Evolutionary conservation across 2,329 filamentous ascomycete genomes (phyloP).

Genomic region (Stagonosporopsis cucurbitacearum): DNA sequence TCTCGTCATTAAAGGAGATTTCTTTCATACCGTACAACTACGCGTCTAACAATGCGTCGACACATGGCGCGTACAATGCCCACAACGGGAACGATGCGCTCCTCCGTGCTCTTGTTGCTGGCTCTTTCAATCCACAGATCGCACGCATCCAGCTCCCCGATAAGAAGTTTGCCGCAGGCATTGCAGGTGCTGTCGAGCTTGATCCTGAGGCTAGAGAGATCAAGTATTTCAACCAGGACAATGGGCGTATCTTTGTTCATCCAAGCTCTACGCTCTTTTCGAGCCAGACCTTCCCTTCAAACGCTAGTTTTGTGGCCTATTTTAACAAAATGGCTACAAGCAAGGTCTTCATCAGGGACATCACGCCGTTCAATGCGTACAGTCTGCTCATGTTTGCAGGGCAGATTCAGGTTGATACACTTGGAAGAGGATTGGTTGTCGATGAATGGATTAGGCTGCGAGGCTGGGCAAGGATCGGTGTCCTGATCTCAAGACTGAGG

Average conservation of each 20-base stretch:
- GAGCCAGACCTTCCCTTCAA: conserved; percentile 76
- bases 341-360: conserved; percentile 89
- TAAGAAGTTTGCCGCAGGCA: conserved; percentile 89
- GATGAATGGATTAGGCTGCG: conserved; percentile 88
- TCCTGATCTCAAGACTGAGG: conserved; percentile 81
- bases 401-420: conserved; percentile 81
- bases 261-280: conserved; percentile 87
- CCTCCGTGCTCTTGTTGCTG: conserved; percentile 57
- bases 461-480: conserved; percentile 94
- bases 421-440: conserved; percentile 84
- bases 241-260: conserved; percentile 83
- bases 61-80: conserved; percentile 53
- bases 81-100: conserved; percentile 56
- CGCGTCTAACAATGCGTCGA: conserved; percentile 35
- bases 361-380: conserved; percentile 93
- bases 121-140: conserved; percentile 74
- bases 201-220: conserved; percentile 92
- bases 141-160: conserved; percentile 92
- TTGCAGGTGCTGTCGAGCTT: conserved; percentile 87
- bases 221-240: conserved; percentile 75
- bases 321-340: conserved; percentile 90
- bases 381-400: conserved; percentile 88
- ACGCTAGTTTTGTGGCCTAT: conserved; percentile 82
- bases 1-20: conserved; percentile 82
- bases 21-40: conserved; percentile 69